Percentiles rank a stretch among this genome's conserved stretches.
Conservation (phyloP, 352 stramenopile genomes). For the Globisporangium abappressorium region DNA sequence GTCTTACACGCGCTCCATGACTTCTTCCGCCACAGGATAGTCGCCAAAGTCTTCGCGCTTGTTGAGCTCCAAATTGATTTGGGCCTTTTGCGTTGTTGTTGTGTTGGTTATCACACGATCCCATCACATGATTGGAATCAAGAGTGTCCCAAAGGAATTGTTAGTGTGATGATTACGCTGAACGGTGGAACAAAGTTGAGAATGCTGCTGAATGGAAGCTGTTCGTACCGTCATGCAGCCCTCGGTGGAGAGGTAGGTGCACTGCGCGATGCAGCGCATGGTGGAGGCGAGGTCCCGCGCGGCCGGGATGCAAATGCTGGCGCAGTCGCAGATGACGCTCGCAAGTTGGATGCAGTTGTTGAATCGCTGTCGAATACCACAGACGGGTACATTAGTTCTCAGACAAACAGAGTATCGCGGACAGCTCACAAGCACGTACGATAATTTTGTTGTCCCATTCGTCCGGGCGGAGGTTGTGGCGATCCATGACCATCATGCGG, state of each 20-base stretch:
- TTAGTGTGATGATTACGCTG: not conserved
- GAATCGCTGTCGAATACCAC: conserved; percentile 53
- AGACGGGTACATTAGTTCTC: not conserved
- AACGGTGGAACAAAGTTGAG: not conserved
- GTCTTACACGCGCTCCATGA: conserved; percentile 65
- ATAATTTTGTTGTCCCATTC: conserved; percentile 94
- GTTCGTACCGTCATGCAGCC: conserved; percentile 89
- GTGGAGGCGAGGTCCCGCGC: conserved; percentile 70
- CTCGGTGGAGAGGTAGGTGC: conserved; percentile 89
- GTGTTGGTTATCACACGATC: not conserved
- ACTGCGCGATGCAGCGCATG: conserved; percentile 87
- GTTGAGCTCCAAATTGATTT: conserved; percentile 92
- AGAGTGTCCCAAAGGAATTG: not conserved
- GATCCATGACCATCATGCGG: conserved; percentile 89
- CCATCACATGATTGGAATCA: not conserved
- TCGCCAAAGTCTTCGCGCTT: conserved; percentile 60
- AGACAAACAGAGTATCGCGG: no score
- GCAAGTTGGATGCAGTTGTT: conserved; percentile 91
- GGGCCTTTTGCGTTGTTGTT: conserved; percentile 35
- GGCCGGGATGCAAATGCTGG: conserved; percentile 74
- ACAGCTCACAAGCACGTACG: conserved; percentile 29
- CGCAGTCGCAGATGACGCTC: conserved; percentile 70
- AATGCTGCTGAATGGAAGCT: no score
- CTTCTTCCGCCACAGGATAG: conserved; percentile 35
- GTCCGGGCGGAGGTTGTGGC: conserved; percentile 88